Percentiles rank a stretch among this genome's conserved stretches.
These are phyloP conservation scores for Dothidotthia symphoricarpi DNA, from an alignment of 2,329 filamentous ascomycete species.

Conservation along the genomic window DNA sequence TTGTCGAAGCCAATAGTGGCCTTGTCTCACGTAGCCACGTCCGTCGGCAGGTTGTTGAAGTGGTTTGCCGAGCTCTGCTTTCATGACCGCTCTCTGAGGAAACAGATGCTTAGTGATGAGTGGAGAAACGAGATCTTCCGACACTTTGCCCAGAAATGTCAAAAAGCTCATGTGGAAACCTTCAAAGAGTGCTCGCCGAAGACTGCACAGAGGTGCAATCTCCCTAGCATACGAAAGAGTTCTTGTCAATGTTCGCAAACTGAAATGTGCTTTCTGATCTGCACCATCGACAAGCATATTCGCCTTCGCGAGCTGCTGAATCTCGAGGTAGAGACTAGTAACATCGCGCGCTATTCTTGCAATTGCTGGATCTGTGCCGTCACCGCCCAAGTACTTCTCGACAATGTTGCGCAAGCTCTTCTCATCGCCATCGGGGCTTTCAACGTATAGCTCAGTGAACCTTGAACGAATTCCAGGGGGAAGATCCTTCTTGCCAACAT, in stretches of 20 bases:
- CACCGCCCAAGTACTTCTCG: constrained; percentile 75
- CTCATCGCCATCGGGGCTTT: constrained; percentile 80
- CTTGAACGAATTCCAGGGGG: constrained; percentile 83
- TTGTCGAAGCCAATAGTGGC: constrained; percentile 87
- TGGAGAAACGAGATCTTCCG: constrained; percentile 74
- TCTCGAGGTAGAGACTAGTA: constrained; percentile 81
- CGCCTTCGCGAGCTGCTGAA: constrained; percentile 75
- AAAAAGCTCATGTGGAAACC: constrained; percentile 98
- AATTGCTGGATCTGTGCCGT: constrained; percentile 64
- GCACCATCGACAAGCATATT: constrained; percentile 91
- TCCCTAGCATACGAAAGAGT: constrained; percentile 85
- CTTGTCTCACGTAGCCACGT: constrained; percentile 75
- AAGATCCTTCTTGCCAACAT: constrained; percentile 93
- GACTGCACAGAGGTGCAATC: constrained; percentile 77
- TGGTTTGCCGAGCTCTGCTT: constrained; percentile 72
- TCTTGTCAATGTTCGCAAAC: constrained; percentile 86
- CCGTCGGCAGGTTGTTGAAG: constrained; percentile 76
- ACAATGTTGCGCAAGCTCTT: constrained; percentile 88
- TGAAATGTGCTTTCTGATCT: constrained; percentile 95
- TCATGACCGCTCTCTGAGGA: constrained; percentile 64
- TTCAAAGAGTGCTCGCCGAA: constrained; percentile 85
- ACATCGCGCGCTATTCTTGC: constrained; percentile 74
- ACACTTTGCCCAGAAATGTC: constrained; percentile 79
- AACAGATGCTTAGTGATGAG: constrained; percentile 80
- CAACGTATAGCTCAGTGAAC: constrained; percentile 94